Evolutionary conservation across 2,329 filamentous ascomycete genomes (phyloP), one percentile per base, ranked within the genome.

Genomic region (Beauveria varroae): DNA sequence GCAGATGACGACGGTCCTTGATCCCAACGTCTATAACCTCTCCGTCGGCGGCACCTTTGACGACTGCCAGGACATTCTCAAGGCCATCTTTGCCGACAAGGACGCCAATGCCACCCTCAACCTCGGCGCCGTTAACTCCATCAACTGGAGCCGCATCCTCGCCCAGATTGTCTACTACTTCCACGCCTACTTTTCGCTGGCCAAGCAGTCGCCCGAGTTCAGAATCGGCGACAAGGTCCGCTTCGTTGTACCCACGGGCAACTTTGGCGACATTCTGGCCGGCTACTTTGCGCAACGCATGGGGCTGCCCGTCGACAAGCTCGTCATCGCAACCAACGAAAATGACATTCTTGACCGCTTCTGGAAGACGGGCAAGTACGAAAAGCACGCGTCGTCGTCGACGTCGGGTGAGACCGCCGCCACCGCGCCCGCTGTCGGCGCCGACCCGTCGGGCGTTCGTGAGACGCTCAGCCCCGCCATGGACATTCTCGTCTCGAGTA

Each of bases 131-230:
- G 91, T 98, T 67, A 98, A 98, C 80, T 95, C 90, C 51, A 98
- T 98, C 78, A 98, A 98, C 78, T 97, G 89, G 84, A 90, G 93
- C 2, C 84, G 95, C 68, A 98, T 99, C 67, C 83, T 99, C 43
- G 93, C 95, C 14, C 95, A 99, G 78, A 97, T 96, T 65, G 91
- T 91, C 63, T 98, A 96, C 82, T 99, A 96, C 81, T 96, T 97
- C 80, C 82, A 95, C 75, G 87, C 95, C 14, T 98, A 98, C 81
- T 96, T 97, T 76, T 79, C 87, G 16, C 86, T 99, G 40, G 81
- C 80, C 63, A 83, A 80, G 71, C 79, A 81, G 56, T 84, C 84
- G 4, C 70, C 82, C 0, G 74, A 77, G 18, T 88, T 89, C 73
- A 82, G 85, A 62, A 69, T 87, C 26, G 84, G 82, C 66, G 84